Base-by-base conservation (phyloP, 129 eudicot genomes). In the Smallanthus sonchifolius region DNA sequence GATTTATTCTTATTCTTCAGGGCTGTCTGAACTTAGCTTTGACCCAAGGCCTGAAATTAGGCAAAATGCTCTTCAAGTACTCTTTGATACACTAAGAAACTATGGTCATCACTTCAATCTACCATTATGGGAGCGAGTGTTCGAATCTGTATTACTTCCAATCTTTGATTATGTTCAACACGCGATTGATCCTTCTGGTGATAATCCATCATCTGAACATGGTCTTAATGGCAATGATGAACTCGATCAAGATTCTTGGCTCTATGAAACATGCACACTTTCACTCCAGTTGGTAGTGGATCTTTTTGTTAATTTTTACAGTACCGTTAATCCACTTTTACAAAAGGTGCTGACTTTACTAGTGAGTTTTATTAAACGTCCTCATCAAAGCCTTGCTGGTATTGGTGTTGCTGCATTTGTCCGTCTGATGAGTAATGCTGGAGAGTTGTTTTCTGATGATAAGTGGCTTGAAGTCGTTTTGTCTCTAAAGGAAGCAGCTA, bases 311-410 rank as follows among this genome's bases (percentile, higher is more conserved):
- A 95, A 95, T 43, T 95, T 95, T 56, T 95, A 95, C 61, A 80
- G 76, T 63, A 91, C 99, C 10, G 96, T 95, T 37, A 87, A 91
- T 76, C 99, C 96, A 20, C 94, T 95, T 73, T 30, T 91, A 83
- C 82, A 69, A 74, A 95, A 95, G 72, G 96, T 95, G 77, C 67
- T 95, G 71, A 70, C 67, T 81, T 73, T 95, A 52, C 73, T 95
- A 77, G 96, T 87, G 65, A 85, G 93, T 79, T 91, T 95, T 54
- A 91, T 91, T 69, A 91, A 88, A 73, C 91, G 97, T 70, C 99
- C 99, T 62, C 99, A 95, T 79, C 97, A 95, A 69, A 95, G 97
- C 80, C 94, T 95, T 74, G 99, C 93, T 73, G 97, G 99, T 51
- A 95, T 95, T 68, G 97, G 99, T 65, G 86, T 95, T 72, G 97